Percentiles rank a stretch among this genome's conserved stretches.
Evolutionary conservation across 768 basidiomycete species (phyloP).

Genomic region (Rhodotorula babjevae): DNA sequence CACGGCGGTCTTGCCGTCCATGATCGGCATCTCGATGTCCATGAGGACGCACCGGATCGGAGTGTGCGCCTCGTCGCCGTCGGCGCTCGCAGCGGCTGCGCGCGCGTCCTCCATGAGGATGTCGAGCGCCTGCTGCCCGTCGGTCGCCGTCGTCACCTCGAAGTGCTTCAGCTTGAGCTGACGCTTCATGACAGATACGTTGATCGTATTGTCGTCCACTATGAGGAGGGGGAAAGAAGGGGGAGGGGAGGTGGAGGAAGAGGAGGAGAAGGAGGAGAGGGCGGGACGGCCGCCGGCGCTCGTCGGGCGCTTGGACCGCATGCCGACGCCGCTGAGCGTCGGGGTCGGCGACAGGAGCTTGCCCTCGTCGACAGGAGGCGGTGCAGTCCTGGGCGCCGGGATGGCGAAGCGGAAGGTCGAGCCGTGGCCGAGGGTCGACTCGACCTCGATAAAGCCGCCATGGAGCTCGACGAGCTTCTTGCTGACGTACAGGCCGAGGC

Average conservation of each 20-base stretch:
- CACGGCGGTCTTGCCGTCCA: conserved; percentile 1
- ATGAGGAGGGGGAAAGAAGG: not conserved
- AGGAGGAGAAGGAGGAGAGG: too few species aligned
- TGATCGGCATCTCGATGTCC: conserved; percentile 33
- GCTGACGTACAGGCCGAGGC: conserved; percentile 34
- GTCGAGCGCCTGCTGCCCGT: conserved; percentile 31
- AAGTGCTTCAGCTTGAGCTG: conserved; percentile 23
- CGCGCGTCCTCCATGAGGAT: conserved; percentile 1
- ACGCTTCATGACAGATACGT: conserved; percentile 29
- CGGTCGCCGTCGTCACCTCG: conserved; percentile 12
- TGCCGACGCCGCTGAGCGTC: not conserved
- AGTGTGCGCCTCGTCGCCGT: not conserved
- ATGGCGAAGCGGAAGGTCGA: not conserved
- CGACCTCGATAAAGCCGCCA: conserved; percentile 30
- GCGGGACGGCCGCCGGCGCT: not conserved
- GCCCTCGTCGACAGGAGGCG: not conserved
- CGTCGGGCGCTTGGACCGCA: not conserved
- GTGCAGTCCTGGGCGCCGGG: not conserved
- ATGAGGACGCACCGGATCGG: conserved; percentile 15
- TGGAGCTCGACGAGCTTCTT: conserved; percentile 37
- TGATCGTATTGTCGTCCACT: conserved; percentile 34
- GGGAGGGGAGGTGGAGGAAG: too few species aligned
- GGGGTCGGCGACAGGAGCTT: too few species aligned
- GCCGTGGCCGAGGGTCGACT: not conserved
- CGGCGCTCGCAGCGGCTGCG: too few species aligned